Conservation (phyloP, 192 early-diverging fungal genomes). For the Dimargaris xerosporica region DNA sequence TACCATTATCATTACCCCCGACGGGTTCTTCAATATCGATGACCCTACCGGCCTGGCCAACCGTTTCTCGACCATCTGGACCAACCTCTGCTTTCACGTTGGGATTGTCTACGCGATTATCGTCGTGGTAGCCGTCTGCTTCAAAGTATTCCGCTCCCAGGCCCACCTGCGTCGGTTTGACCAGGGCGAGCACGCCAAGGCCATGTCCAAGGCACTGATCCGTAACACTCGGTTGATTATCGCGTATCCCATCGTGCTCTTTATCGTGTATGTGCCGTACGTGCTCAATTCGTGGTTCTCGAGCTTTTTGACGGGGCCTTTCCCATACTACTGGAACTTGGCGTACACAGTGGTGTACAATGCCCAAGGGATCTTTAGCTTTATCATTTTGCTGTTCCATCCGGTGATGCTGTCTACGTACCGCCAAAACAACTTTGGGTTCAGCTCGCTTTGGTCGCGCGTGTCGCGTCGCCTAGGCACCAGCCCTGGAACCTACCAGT, state of each 20-base stretch:
- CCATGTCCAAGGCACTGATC: slow-evolving; percentile 5
- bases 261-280: slow-evolving; percentile 6
- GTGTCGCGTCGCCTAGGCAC: background rate
- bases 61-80: background rate
- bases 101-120: slow-evolving; percentile 6
- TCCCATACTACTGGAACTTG: background rate
- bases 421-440: background rate
- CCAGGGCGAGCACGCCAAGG: slow-evolving; percentile 7
- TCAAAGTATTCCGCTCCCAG: slow-evolving; percentile 6
- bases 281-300: background rate
- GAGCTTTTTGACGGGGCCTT: background rate
- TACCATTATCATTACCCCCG: background rate
- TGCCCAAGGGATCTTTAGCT: slow-evolving; percentile 1
- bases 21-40: background rate
- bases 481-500: background rate
- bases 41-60: background rate
- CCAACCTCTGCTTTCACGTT: slow-evolving; percentile 3
- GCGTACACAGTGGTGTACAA: background rate
- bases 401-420: slow-evolving; percentile 9
- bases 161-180: slow-evolving; percentile 7
- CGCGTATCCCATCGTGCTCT: background rate
- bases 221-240: slow-evolving; percentile 7
- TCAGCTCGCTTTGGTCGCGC: slow-evolving; percentile 2
- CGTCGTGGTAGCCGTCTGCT: slow-evolving; percentile 1
- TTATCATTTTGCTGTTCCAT: slow-evolving; percentile 4